Evolutionary conservation across 495 filamentous ascomycete genomes (phyloP).

Genomic region (Lophiostoma macrostomum): DNA sequence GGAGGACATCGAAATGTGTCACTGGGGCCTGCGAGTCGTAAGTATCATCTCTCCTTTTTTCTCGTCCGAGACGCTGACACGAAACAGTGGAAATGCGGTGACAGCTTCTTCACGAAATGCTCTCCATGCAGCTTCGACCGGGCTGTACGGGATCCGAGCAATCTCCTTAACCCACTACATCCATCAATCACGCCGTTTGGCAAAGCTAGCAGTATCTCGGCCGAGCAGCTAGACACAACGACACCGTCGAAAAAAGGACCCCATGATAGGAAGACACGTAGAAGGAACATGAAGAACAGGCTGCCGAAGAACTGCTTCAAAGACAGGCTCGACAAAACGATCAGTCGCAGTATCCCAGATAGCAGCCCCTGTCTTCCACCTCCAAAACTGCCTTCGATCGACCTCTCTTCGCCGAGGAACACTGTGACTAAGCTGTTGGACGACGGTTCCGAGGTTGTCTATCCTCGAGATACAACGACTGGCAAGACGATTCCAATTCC

Average conservation of each 20-base stretch:
- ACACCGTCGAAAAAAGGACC: no score
- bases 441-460: background rate
- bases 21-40: slow-evolving; percentile 22
- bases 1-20: slow-evolving; percentile 10
- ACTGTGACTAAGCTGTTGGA: background rate
- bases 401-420: background rate
- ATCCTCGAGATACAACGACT: slow-evolving; percentile 13
- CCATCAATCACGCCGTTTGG: slow-evolving; percentile 20
- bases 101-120: slow-evolving; percentile 30
- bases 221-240: background rate
- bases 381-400: background rate
- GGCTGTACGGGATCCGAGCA: slow-evolving; percentile 19
- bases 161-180: slow-evolving; percentile 25
- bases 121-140: slow-evolving; percentile 30
- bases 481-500: slow-evolving; percentile 18
- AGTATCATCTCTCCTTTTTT: background rate
- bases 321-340: background rate
- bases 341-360: no score
- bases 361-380: background rate
- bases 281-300: no score
- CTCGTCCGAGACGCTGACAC: background rate
- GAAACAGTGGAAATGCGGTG: slow-evolving; percentile 30
- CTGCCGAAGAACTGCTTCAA: background rate
- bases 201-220: no score
- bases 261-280: no score